These are phyloP conservation scores for Aspergillus nidulans DNA, from an alignment of 495 filamentous ascomycete genomes.

Conservation along the genomic window DNA sequence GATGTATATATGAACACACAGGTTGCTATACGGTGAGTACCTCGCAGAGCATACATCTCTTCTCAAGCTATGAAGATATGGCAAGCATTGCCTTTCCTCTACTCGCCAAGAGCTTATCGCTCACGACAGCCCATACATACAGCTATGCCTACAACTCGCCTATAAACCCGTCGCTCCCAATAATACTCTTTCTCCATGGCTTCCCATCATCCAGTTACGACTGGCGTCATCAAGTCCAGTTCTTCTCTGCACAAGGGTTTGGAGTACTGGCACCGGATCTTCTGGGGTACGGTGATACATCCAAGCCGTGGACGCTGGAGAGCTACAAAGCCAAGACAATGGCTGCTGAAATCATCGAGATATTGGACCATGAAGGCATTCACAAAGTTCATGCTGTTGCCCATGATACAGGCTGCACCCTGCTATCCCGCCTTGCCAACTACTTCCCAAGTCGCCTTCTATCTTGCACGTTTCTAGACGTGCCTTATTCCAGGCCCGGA, in stretches of 20 bases:
- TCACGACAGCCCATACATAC: conserved; percentile 29
- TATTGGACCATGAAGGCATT: conserved; percentile 27
- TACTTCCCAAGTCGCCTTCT: conserved; percentile 25
- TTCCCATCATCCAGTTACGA: conserved; percentile 40
- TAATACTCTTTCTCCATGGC: conserved; percentile 43
- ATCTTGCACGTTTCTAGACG: no score
- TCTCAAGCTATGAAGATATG: no score
- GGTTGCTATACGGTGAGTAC: no score
- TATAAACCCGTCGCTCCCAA: conserved; percentile 18
- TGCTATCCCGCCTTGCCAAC: conserved; percentile 29
- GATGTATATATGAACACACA: no score
- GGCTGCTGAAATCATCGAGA: conserved; percentile 30
- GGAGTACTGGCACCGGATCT: conserved; percentile 46
- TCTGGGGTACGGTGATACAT: conserved; percentile 46
- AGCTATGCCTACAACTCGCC: conserved; percentile 25
- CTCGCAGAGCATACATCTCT: no score
- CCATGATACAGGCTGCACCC: conserved; percentile 28
- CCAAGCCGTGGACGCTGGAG: conserved; percentile 28
- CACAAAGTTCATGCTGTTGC: conserved; percentile 16
- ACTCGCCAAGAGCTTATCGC: conserved; percentile 9
- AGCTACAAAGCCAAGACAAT: conserved; percentile 36
- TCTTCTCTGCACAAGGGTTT: conserved; percentile 32
- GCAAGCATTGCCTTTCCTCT: conserved; percentile 16
- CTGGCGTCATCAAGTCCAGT: conserved; percentile 39
- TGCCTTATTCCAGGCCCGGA: conserved; percentile 21